Percentiles rank a stretch among this genome's conserved stretches.
phyloP scores from a whole-genome alignment of 2,329 filamentous ascomycete species.

The Fusarium odoratissimum region DNA sequence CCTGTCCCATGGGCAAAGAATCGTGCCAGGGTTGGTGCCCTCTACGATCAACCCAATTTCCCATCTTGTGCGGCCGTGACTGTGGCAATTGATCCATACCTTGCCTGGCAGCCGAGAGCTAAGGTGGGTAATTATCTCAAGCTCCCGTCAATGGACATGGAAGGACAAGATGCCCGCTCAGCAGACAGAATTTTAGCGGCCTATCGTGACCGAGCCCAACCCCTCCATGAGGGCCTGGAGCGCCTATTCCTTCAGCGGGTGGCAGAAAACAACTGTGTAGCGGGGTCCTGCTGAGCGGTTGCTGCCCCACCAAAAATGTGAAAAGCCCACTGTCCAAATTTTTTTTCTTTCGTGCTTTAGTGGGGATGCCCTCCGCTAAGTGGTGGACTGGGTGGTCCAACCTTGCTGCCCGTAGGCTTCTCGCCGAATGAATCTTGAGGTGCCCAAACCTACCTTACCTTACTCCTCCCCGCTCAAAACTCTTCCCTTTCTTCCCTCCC shows the following conservation, averaged over 20 bases:
- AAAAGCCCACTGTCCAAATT: slow-evolving; percentile 38
- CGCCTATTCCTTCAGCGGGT: slow-evolving; percentile 30
- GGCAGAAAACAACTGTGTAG: slow-evolving; percentile 16
- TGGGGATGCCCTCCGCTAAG: slow-evolving; percentile 16
- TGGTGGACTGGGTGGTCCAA: slow-evolving; percentile 33
- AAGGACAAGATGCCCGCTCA: slow-evolving; percentile 25
- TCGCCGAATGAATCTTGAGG: slow-evolving; percentile 42
- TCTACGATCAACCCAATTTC: slow-evolving; percentile 22
- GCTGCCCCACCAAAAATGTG: slow-evolving; percentile 29
- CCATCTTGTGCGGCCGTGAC: slow-evolving; percentile 31
- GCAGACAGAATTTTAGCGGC: slow-evolving; percentile 37
- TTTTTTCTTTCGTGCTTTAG: slow-evolving; percentile 40
- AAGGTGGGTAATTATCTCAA: slow-evolving; percentile 1
- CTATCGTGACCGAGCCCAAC: slow-evolving; percentile 34
- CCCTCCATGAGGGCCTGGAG: slow-evolving; percentile 35
- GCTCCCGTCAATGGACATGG: neutral
- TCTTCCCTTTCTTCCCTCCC: slow-evolving; percentile 36
- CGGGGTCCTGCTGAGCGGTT: slow-evolving; percentile 19
- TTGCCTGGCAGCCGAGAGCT: neutral
- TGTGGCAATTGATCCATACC: slow-evolving; percentile 27
- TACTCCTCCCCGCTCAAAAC: slow-evolving; percentile 46
- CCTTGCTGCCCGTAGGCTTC: slow-evolving; percentile 16
- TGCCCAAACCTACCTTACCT: slow-evolving; percentile 26
- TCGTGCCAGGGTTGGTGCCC: slow-evolving; percentile 43
- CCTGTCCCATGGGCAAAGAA: neutral